Percentiles rank a stretch among this genome's conserved stretches.
These are phyloP conservation scores for Botryosphaeria agaves DNA, from an alignment of 2,329 filamentous ascomycete species.

Conservation along the genomic window DNA sequence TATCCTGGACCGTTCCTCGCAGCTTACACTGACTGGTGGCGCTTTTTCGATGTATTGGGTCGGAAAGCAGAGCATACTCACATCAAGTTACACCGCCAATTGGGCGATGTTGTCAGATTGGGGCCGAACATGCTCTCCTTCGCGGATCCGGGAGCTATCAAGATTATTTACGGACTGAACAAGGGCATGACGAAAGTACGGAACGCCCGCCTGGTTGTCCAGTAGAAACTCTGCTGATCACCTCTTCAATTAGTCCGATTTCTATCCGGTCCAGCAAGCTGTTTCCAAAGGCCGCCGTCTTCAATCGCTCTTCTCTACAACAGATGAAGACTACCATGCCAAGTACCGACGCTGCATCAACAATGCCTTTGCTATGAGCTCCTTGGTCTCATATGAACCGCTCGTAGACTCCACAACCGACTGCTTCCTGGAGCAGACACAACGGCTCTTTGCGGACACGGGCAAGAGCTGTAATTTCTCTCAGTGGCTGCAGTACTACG, in stretches of 20 bases:
- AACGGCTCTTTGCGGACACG: conserved; percentile 22
- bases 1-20: conserved; percentile 60
- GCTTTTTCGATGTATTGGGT: conserved; percentile 50
- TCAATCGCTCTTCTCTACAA: conserved; percentile 60
- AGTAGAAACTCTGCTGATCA: too few species aligned
- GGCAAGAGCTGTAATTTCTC: conserved; percentile 43
- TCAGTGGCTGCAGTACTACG: conserved; percentile 62
- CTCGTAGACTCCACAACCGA: conserved; percentile 60
- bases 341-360: conserved; percentile 61
- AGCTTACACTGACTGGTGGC: conserved; percentile 55
- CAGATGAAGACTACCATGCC: conserved; percentile 57
- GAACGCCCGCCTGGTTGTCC: too few species aligned
- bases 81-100: conserved; percentile 47
- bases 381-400: conserved; percentile 62
- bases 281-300: conserved; percentile 50
- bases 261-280: conserved; percentile 64
- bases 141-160: conserved; percentile 53
- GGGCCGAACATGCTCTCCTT: conserved; percentile 63
- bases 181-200: conserved; percentile 62
- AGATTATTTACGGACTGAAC: conserved; percentile 65
- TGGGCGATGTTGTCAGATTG: conserved; percentile 58
- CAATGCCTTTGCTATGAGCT: conserved; percentile 60
- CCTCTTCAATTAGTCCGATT: conserved; percentile 43
- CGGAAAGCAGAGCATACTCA: conserved; percentile 51
- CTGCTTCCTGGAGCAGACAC: conserved; percentile 43